A percentile compares a stretch with the other conserved stretches of the same genome.
Evolutionary conservation across 352 stramenopile species (phyloP).

Genomic region (Globisporangium abappressorium): DNA sequence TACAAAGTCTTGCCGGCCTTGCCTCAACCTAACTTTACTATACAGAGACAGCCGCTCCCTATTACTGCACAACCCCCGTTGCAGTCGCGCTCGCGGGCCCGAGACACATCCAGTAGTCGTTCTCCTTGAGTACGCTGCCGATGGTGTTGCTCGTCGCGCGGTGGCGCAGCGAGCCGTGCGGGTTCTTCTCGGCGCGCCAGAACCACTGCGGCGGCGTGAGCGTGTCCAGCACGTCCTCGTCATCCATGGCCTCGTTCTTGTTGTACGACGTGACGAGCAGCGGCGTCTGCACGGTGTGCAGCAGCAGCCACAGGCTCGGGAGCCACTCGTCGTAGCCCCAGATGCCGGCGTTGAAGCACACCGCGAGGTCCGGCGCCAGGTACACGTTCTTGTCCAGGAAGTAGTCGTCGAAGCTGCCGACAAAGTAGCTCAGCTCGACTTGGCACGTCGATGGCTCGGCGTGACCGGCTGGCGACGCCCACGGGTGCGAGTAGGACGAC

Average conservation of each 20-base stretch:
- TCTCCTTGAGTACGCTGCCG: constrained; percentile 64
- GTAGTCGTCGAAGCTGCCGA: constrained; percentile 63
- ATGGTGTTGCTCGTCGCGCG: constrained; percentile 61
- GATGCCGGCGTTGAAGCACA: constrained; percentile 85
- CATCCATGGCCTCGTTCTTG: constrained; percentile 70
- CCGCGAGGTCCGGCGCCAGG: constrained; percentile 48
- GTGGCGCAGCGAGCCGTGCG: constrained; percentile 32
- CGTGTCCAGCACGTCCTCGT: constrained; percentile 70
- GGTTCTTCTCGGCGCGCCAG: constrained; percentile 75
- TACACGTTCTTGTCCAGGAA: constrained; percentile 44
- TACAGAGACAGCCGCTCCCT: constrained; percentile 6
- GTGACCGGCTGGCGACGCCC: neutral
- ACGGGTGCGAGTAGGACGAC: constrained; percentile 23
- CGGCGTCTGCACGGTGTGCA: constrained; percentile 49
- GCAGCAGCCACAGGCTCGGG: constrained; percentile 62
- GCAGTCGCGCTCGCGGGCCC: constrained; percentile 16
- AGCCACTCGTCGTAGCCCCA: constrained; percentile 89
- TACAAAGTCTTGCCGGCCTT: neutral
- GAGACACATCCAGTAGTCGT: constrained; percentile 84
- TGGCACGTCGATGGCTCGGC: constrained; percentile 21
- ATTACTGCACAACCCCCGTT: constrained; percentile 1
- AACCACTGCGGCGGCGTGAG: constrained; percentile 53
- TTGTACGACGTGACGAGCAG: constrained; percentile 87
- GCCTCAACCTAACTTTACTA: neutral
- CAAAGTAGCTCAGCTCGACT: constrained; percentile 65